A percentile compares a stretch with the other conserved stretches of the same genome.
Conservation (phyloP, 2,329 filamentous ascomycete genomes). For the Eutypella sp. region DNA sequence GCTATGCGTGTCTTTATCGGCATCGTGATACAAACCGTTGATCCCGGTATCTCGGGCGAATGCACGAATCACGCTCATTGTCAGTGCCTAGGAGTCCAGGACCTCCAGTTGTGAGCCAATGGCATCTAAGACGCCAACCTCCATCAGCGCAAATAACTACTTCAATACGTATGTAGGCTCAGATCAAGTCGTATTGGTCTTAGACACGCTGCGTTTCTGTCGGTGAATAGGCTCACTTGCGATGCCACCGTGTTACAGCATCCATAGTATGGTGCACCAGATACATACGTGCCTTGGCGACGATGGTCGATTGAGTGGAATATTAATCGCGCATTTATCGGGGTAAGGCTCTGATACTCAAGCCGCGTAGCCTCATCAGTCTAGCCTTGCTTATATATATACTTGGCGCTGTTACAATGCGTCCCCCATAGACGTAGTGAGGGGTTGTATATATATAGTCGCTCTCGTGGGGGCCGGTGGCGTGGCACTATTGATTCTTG, state of each 20-base stretch:
- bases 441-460: no score
- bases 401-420: no score
- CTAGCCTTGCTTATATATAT: no score
- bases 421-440: no score
- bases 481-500: no score
- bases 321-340: conserved; percentile 4
- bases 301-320: conserved; percentile 7
- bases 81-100: conserved; percentile 1
- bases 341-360: no score
- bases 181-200: conserved; percentile 8
- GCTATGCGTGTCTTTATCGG: conserved; percentile 14
- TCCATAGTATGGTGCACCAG: conserved; percentile 9
- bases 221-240: conserved; percentile 12
- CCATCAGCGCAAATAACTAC: conserved; percentile 13
- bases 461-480: no score
- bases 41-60: conserved; percentile 5
- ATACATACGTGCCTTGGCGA: conserved; percentile 7
- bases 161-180: conserved; percentile 10
- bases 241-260: conserved; percentile 12
- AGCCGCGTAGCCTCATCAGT: no score
- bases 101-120: conserved; percentile 8
- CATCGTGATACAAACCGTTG: conserved; percentile 8
- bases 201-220: conserved; percentile 8
- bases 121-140: conserved; percentile 9
- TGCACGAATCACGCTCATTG: conserved; percentile 4